Base-by-base conservation (phyloP, 1,139 yeast genomes). In the Yamadazyma buinensis region DNA sequence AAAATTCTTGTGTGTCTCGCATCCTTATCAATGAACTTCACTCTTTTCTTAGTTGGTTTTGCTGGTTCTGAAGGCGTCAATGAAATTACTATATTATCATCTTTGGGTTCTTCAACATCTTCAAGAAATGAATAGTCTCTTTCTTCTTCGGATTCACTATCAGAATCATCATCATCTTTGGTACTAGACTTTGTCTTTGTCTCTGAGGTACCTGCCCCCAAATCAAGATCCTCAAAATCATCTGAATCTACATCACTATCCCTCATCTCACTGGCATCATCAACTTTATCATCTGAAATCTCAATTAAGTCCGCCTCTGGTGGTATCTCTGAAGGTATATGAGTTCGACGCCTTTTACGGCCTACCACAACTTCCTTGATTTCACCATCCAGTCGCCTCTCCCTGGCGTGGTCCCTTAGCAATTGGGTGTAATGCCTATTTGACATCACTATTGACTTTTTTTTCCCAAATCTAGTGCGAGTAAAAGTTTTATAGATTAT, bases 1-100 rank as follows among this genome's bases (percentile, higher is more conserved):
- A 55, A 43, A 31, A 63, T 59, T 20, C 96, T 61, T 27, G 52
- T 57, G 1, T 52, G 51, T 18, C 84, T 63, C 45, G 84, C 90
- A 30, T 74, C 80, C 38, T 65, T 69, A 23, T 72, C 48, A 17
- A 81, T 67, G 3, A 70, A 55, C 36, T 61, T 36, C 48, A 56
- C 52, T 30, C 56, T 47, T 34, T 44, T 54, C 27, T 44, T 44
- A 33, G 33, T 29, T 34, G 41, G 22, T 15, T 37, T 40, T 32
- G 28, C 15, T 7, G 26, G 27, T 15, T 36, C 40, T 12, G 39
- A 34, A 20, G 36, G 30, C 26, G 32, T 28, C 12, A 55, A 42
- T 23, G 49, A 35, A 26, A 54, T 47, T 3, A 55, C 51, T 27
- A 52, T 38, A 7, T 45, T 41, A 13, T 45, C 50, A 17, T 46